phyloP scores from a whole-genome alignment of 108 stramenopile species.

The Skeletonema marinoi region DNA sequence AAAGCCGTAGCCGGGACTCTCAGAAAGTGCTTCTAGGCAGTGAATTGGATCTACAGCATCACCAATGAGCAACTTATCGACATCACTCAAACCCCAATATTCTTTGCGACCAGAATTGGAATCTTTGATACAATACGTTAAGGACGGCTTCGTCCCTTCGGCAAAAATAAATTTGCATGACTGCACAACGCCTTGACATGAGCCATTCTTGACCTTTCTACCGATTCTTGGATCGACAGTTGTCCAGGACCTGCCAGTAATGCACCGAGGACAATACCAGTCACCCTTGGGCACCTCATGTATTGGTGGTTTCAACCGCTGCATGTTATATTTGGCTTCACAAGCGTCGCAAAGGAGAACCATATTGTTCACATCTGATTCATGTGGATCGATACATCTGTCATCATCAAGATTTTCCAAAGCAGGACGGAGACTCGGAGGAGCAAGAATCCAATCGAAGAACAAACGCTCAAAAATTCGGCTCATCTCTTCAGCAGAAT shows the following conservation, averaged over 20 bases:
- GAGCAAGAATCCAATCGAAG: slow-evolving; percentile 87
- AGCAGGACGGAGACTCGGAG: slow-evolving; percentile 52
- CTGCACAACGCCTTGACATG: slow-evolving; percentile 34
- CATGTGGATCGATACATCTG: slow-evolving; percentile 76
- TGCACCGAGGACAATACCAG: slow-evolving; percentile 88
- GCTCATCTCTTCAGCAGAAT: slow-evolving; percentile 78
- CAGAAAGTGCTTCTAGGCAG: slow-evolving; percentile 74
- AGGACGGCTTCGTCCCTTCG: slow-evolving; percentile 29
- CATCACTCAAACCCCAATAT: slow-evolving; percentile 54
- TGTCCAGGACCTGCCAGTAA: slow-evolving; percentile 77
- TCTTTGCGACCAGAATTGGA: slow-evolving; percentile 45
- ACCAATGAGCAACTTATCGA: slow-evolving; percentile 63
- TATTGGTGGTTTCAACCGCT: slow-evolving; percentile 74
- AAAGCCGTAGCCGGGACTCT: slow-evolving; percentile 77
- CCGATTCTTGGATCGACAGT: slow-evolving; percentile 82
- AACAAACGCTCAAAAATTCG: slow-evolving; percentile 85
- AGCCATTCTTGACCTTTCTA: slow-evolving; percentile 39
- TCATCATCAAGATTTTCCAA: slow-evolving; percentile 83
- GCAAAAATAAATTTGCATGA: slow-evolving; percentile 41
- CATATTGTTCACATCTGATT: slow-evolving; percentile 66
- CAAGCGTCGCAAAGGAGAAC: slow-evolving; percentile 89
- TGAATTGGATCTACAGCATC: slow-evolving; percentile 57
- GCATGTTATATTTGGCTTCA: slow-evolving; percentile 91
- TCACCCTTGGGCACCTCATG: slow-evolving; percentile 79
- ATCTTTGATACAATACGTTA: slow-evolving; percentile 60